Base-by-base conservation (phyloP, 148 eudicot genomes). In the Silene latifolia region DNA sequence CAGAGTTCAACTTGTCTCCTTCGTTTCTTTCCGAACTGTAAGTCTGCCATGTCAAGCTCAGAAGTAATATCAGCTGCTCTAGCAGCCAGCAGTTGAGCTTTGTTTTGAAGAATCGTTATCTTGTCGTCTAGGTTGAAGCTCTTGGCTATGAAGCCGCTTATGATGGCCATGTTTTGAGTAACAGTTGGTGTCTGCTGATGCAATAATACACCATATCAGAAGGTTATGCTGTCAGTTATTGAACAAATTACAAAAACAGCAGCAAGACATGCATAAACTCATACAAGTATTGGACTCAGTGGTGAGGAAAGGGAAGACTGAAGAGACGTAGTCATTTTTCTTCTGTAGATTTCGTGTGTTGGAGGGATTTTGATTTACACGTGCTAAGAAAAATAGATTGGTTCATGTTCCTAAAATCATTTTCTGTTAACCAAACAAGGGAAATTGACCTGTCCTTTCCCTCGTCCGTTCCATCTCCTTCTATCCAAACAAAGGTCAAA, bases 1-100 rank as follows among this genome's bases (percentile, higher is more conserved):
- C 74, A 71, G 15, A 53, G 74, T 1, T 71, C 47, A 27, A 71
- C 74, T 27, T 71, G 63, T 54, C 63, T 54, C 29, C 74, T 71
- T 18, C 63, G 74, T 29, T 71, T 71, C 74, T 71, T 71, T 29
- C 74, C 74, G 0, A 9, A 19, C 14, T 71, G 63, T 10, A 71
- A 11, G 63, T 71, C 74, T 0, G 46, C 25, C n/a, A 17, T 17
- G 35, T 71, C 47, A 5, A 71, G 42, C 24, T 71, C 74, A 24
- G 63, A 24, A 23, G 21, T 27, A 21, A 71, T 27, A 54, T 71
- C 74, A 54, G 74, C 25, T 27, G 63, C 74, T 27, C 74, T 58
- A 27, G 74, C 62, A 27, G 20, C 60, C 63, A 71, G 63, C 57
- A 72, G 13, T 13, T 72, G 48, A 72, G 23, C 32, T 44, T 67